These are phyloP conservation scores for Xanthoconium purpureum DNA, from an alignment of 768 basidiomycete genomes.

Conservation along the genomic window DNA sequence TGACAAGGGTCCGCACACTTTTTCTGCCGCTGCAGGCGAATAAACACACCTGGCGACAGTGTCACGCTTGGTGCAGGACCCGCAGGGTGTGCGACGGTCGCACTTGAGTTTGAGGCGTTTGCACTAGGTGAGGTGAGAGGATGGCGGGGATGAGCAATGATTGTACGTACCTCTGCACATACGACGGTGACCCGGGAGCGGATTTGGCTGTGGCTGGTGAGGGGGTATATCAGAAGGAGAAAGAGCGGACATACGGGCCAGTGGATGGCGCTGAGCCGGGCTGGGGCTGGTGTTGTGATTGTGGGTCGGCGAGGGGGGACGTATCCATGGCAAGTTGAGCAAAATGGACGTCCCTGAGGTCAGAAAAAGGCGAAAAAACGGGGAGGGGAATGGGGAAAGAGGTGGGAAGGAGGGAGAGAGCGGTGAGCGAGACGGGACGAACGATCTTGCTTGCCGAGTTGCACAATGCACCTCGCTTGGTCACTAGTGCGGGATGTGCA, in stretches of 20 bases:
- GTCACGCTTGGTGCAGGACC: slow-evolving; percentile 76
- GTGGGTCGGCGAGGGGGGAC: slow-evolving; percentile 14
- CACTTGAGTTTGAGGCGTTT: slow-evolving; percentile 87
- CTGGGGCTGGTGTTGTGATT: slow-evolving; percentile 18
- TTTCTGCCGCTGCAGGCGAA: slow-evolving; percentile 80
- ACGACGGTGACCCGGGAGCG: slow-evolving; percentile 78
- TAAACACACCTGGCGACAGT: slow-evolving; percentile 71
- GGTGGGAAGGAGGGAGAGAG: background rate
- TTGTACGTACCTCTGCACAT: slow-evolving; percentile 66
- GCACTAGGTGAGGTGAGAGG: slow-evolving; percentile 47
- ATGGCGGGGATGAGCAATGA: background rate
- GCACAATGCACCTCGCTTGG: slow-evolving; percentile 20
- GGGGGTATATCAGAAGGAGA: background rate
- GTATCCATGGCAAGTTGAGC: slow-evolving; percentile 14
- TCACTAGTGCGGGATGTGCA: slow-evolving; percentile 6
- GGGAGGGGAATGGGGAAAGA: background rate
- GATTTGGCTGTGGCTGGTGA: slow-evolving; percentile 47
- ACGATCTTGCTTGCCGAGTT: slow-evolving; percentile 12
- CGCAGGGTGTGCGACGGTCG: slow-evolving; percentile 74
- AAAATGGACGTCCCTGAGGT: background rate
- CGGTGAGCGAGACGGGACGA: background rate
- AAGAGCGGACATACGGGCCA: slow-evolving; percentile 32
- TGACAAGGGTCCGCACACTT: slow-evolving; percentile 54
- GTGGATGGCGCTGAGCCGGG: slow-evolving; percentile 14
- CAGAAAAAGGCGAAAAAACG: background rate